phyloP scores from a whole-genome alignment of 352 stramenopile species.

The Thalassiosira tumida region DNA sequence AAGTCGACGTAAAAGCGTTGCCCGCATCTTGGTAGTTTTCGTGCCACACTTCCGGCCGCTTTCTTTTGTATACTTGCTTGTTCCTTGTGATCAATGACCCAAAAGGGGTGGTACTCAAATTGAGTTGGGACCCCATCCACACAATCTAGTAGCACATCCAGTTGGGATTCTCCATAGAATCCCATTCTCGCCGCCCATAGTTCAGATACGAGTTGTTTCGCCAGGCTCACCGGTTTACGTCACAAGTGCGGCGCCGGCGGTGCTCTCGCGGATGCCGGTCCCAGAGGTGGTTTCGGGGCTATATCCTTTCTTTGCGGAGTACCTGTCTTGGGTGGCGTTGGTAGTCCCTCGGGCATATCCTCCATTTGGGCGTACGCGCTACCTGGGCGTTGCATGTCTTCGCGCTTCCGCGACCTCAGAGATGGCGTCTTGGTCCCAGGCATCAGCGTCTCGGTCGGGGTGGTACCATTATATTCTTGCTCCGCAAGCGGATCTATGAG shows the following conservation, averaged over 20 bases:
- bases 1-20: conserved; percentile 16
- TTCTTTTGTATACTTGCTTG: conserved; percentile 41
- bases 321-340: not conserved
- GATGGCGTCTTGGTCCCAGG: no score
- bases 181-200: conserved; percentile 38
- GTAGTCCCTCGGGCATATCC: not conserved
- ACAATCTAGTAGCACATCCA: not conserved
- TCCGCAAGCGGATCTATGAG: no score
- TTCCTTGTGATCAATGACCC: conserved; percentile 35
- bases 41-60: not conserved
- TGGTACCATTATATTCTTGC: no score
- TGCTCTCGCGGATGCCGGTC: no score
- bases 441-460: no score
- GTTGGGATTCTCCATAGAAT: conserved; percentile 34
- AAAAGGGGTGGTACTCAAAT: conserved; percentile 37
- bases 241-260: no score
- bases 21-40: not conserved
- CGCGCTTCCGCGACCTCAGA: no score
- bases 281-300: not conserved
- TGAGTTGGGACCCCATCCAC: not conserved
- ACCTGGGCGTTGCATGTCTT: no score
- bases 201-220: conserved; percentile 28
- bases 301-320: not conserved
- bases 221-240: not conserved
- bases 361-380: not conserved